Conservation (phyloP, 1,284 basidiomycete genomes). For the Rhodotorula sp. region DNA sequence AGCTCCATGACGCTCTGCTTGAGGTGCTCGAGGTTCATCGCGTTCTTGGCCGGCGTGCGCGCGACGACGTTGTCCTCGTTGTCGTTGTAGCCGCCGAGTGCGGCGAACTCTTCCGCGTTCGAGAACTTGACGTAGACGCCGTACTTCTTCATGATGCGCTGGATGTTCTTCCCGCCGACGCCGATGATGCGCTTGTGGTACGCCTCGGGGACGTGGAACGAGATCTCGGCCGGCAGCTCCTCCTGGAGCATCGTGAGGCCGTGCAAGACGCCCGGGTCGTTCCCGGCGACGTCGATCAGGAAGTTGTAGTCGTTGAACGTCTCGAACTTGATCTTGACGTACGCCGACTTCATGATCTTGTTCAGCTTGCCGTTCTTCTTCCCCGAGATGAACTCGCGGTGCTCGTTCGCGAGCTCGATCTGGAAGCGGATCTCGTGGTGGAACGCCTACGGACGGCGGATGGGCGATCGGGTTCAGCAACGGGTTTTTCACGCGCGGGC, state of each 20-base stretch:
- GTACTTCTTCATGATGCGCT: conserved; percentile 99
- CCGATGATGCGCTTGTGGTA: conserved; percentile 99
- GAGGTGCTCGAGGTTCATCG: conserved; percentile 88
- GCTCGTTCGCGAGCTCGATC: conserved; percentile 95
- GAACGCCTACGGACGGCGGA: conserved; percentile 76
- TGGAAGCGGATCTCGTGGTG: conserved; percentile 98
- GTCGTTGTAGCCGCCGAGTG: conserved; percentile 90
- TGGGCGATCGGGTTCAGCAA: no score
- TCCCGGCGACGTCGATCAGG: conserved; percentile 74
- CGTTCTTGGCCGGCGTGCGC: conserved; percentile 95
- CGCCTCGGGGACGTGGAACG: conserved; percentile 96
- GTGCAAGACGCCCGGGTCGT: conserved; percentile 75
- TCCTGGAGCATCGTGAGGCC: conserved; percentile 89
- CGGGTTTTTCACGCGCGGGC: no score
- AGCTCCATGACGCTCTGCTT: conserved; percentile 97
- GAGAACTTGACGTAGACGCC: conserved; percentile 99
- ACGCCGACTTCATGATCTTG: conserved; percentile 95
- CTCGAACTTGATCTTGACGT: conserved; percentile 98
- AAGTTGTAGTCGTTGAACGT: conserved; percentile 99
- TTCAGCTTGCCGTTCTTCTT: conserved; percentile 99
- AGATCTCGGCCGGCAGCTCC: conserved; percentile 96
- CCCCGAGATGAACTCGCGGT: conserved; percentile 95
- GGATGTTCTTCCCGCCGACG: conserved; percentile 96
- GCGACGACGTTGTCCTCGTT: conserved; percentile 99
- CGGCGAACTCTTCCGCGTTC: conserved; percentile 95